These are phyloP conservation scores for Alternaria ethzedia DNA, from an alignment of 2,329 filamentous ascomycete genomes.

Conservation along the genomic window DNA sequence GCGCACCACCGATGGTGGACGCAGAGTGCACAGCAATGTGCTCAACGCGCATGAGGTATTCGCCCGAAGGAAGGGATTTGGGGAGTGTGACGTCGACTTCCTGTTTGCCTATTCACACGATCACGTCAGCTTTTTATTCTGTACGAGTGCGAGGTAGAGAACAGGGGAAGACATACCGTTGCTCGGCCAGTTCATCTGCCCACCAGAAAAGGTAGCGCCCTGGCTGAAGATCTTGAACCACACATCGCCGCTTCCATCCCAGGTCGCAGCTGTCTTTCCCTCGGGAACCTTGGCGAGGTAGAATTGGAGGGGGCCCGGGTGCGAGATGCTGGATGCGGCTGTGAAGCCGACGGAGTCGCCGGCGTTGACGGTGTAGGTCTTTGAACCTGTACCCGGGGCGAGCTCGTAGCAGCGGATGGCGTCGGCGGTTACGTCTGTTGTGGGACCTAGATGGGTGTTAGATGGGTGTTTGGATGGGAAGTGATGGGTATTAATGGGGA, in stretches of 20 bases:
- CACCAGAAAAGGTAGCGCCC: slow-evolving; percentile 23
- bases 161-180: slow-evolving; percentile 13
- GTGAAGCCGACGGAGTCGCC: slow-evolving; percentile 44
- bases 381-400: slow-evolving; percentile 22
- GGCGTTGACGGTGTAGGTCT: slow-evolving; percentile 33
- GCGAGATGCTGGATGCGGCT: slow-evolving; percentile 38
- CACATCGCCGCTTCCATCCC: slow-evolving; percentile 43
- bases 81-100: slow-evolving; percentile 50
- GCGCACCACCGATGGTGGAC: slow-evolving; percentile 38
- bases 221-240: slow-evolving; percentile 48
- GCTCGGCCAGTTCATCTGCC: slow-evolving; percentile 35
- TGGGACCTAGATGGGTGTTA: slow-evolving; percentile 12
- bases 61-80: slow-evolving; percentile 48
- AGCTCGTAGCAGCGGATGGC: slow-evolving; percentile 45
- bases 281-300: slow-evolving; percentile 48
- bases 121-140: no score
- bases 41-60: slow-evolving; percentile 57
- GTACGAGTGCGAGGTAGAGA: no score
- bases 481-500: not conserved
- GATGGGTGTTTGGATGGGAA: not conserved
- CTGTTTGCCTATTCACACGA: slow-evolving; percentile 10
- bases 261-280: slow-evolving; percentile 34
- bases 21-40: slow-evolving; percentile 56
- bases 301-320: slow-evolving; percentile 47
- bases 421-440: slow-evolving; percentile 34